Evolutionary conservation across 805 yeast species (phyloP).

Genomic region (Metschnikowia borealis): DNA sequence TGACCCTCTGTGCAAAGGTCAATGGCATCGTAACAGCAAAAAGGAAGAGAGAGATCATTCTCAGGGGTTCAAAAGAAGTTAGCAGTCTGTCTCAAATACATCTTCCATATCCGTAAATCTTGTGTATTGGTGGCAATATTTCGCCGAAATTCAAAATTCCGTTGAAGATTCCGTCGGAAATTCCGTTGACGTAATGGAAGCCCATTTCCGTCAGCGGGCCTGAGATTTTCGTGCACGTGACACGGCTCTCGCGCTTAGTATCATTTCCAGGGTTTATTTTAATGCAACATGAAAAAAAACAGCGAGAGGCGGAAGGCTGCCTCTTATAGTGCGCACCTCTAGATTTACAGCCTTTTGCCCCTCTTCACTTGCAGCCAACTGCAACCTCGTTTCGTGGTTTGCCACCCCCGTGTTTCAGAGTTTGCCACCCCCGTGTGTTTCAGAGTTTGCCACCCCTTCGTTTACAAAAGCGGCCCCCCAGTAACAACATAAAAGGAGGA

Average conservation of each 20-base stretch:
- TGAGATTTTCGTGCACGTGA: neutral
- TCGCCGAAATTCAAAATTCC: neutral
- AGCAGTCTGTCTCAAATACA: neutral
- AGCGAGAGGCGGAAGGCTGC: neutral
- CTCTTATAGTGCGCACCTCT: neutral
- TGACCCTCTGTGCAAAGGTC: neutral
- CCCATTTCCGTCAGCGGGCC: neutral
- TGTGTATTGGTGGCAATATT: neutral
- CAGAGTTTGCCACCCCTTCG: neutral
- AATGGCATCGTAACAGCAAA: neutral
- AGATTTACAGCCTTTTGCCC: constrained; percentile 1
- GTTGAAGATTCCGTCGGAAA: neutral
- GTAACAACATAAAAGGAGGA: too few species aligned
- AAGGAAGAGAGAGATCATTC: neutral
- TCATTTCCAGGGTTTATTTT: too few species aligned
- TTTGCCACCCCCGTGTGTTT: neutral
- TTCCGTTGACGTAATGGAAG: neutral
- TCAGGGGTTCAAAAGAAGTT: neutral
- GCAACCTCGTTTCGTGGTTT: neutral
- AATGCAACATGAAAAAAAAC: too few species aligned
- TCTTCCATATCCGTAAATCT: neutral
- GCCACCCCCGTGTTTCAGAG: neutral
- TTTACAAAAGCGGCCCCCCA: too few species aligned
- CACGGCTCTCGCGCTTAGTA: neutral
- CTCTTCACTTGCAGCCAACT: neutral